phyloP scores from a whole-genome alignment of 2,329 filamentous ascomycete genomes.

The Paramyrothecium sp. region DNA sequence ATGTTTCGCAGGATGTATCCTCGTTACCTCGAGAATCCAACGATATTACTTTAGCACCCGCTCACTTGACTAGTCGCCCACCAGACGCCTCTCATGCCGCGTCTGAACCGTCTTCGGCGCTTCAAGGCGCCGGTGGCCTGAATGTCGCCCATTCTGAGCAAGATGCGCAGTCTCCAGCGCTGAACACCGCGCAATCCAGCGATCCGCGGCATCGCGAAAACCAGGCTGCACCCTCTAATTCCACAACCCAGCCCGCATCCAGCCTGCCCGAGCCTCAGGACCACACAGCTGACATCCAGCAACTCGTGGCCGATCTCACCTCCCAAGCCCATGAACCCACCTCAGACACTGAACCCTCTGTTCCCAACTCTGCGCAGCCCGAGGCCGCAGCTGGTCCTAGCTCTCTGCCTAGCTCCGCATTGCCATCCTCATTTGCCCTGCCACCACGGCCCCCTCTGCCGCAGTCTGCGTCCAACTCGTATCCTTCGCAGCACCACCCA shows the following conservation, averaged over 20 bases:
- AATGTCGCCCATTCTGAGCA: conserved; percentile 25
- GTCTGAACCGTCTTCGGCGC: conserved; percentile 28
- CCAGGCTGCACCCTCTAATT: conserved; percentile 19
- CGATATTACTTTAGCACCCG: conserved; percentile 37
- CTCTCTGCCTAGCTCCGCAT: conserved; percentile 27
- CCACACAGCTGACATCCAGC: conserved; percentile 35
- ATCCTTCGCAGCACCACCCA: conserved; percentile 35
- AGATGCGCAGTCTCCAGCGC: conserved; percentile 18
- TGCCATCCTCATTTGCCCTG: conserved; percentile 40
- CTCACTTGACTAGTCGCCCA: conserved; percentile 31
- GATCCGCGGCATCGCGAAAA: conserved; percentile 15
- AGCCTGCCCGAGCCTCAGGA: conserved; percentile 24
- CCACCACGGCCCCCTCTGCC: conserved; percentile 45
- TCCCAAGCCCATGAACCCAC: conserved; percentile 28
- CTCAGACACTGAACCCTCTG: conserved; percentile 25
- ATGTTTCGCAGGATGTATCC: conserved; percentile 41
- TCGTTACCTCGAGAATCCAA: conserved; percentile 41
- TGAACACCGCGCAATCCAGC: conserved; percentile 16
- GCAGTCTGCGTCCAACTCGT: conserved; percentile 33
- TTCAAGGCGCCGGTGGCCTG: conserved; percentile 20
- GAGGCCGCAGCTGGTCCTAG: conserved; percentile 23
- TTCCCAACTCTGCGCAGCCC: conserved; percentile 18
- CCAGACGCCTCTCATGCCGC: conserved; percentile 27
- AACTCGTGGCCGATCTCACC: conserved; percentile 40
- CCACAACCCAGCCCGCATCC: conserved; percentile 24